Evolutionary conservation across 495 filamentous ascomycete genomes (phyloP).

Genomic region (Aspergillus conjunctus): DNA sequence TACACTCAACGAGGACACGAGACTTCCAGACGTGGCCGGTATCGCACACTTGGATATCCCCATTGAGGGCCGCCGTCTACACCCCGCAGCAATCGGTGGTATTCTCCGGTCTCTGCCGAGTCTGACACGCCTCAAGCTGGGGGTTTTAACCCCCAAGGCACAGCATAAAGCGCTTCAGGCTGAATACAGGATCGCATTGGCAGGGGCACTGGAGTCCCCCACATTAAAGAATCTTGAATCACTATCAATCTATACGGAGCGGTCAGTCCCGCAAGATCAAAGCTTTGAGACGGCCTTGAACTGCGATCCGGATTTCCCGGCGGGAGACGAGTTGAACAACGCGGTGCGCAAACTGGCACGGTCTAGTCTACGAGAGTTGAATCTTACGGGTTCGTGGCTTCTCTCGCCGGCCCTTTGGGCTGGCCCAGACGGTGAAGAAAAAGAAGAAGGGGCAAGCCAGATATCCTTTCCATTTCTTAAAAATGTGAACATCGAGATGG

Average conservation of each 20-base stretch:
- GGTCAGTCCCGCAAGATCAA: slow-evolving; percentile 7
- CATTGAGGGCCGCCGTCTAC: neutral
- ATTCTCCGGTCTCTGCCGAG: slow-evolving; percentile 7
- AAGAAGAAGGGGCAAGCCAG: no score
- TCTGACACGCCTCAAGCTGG: neutral
- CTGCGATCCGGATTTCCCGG: slow-evolving; percentile 8
- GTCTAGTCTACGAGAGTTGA: neutral
- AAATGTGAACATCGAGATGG: neutral
- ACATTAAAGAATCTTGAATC: neutral
- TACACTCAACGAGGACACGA: neutral
- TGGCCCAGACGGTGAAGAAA: neutral
- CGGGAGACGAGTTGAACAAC: slow-evolving; percentile 2
- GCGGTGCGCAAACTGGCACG: slow-evolving; percentile 12
- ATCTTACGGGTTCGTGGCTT: neutral
- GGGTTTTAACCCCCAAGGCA: neutral
- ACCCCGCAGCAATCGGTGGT: neutral
- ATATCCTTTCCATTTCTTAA: slow-evolving; percentile 7
- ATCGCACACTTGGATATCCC: neutral
- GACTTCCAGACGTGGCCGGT: neutral
- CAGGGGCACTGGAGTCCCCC: slow-evolving; percentile 5
- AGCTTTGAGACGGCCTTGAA: neutral
- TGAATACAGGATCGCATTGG: slow-evolving; percentile 2
- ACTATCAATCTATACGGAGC: slow-evolving; percentile 3
- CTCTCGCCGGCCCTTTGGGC: slow-evolving; percentile 14
- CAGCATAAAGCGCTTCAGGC: neutral